Conservation (phyloP, 306 rosid genomes). For the Cicer cuneatum region DNA sequence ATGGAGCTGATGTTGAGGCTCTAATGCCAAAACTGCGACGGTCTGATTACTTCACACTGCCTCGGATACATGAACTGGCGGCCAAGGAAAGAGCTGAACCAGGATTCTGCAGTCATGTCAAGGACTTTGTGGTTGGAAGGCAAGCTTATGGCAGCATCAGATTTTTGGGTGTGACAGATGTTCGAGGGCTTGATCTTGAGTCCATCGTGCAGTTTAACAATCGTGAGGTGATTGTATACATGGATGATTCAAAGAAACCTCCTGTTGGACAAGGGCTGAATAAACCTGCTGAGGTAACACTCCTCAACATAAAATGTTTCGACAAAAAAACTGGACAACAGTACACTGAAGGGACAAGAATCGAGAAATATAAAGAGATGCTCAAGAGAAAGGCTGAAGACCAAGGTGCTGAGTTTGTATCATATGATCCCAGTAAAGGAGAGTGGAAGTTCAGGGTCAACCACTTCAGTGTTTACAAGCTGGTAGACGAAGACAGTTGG, state of each 20-base stretch:
- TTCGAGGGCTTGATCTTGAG: slow-evolving; percentile 89
- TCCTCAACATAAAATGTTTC: slow-evolving; percentile 83
- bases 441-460: slow-evolving; percentile 93
- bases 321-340: slow-evolving; percentile 81
- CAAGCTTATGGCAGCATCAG: slow-evolving; percentile 88
- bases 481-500: slow-evolving; percentile 58
- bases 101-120: slow-evolving; percentile 84
- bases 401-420: slow-evolving; percentile 90
- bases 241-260: slow-evolving; percentile 88
- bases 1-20: slow-evolving; percentile 96
- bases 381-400: slow-evolving; percentile 92
- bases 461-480: slow-evolving; percentile 76
- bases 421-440: slow-evolving; percentile 75
- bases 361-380: slow-evolving; percentile 84
- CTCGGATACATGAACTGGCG: slow-evolving; percentile 88
- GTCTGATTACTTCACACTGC: slow-evolving; percentile 90
- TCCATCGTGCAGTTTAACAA: slow-evolving; percentile 85
- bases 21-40: slow-evolving; percentile 93
- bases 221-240: slow-evolving; percentile 93
- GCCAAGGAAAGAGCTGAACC: slow-evolving; percentile 98
- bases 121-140: slow-evolving; percentile 91
- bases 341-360: slow-evolving; percentile 77
- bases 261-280: slow-evolving; percentile 98
- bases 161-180: slow-evolving; percentile 92
- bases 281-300: slow-evolving; percentile 96